Percentiles rank a stretch among this genome's conserved stretches.
phyloP scores from a whole-genome alignment of 129 eudicot species.

The Flaveria brownii region DNA sequence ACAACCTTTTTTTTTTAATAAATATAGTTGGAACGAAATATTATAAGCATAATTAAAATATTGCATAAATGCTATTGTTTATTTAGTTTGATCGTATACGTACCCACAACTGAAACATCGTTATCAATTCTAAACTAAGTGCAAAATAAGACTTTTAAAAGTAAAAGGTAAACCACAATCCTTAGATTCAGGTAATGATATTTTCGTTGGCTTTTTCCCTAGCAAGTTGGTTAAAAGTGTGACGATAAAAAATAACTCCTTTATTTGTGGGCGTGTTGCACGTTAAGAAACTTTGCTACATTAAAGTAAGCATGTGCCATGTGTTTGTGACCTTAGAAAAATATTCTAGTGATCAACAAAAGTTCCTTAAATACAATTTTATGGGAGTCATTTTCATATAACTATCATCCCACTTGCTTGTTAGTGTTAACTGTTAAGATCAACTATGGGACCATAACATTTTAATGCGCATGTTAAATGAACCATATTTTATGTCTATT shows the following conservation, averaged over 20 bases:
- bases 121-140: slow-evolving; percentile 17
- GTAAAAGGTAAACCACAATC: slow-evolving; percentile 19
- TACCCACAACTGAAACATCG: background rate
- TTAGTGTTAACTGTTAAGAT: slow-evolving; percentile 23
- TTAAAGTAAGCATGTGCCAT: slow-evolving; percentile 34
- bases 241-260: slow-evolving; percentile 20
- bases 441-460: slow-evolving; percentile 21
- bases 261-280: slow-evolving; percentile 42
- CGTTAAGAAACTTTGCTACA: slow-evolving; percentile 33
- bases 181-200: slow-evolving; percentile 30
- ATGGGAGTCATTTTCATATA: slow-evolving; percentile 37
- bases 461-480: slow-evolving; percentile 23
- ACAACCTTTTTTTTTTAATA: too few relatives aligned
- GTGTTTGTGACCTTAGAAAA: slow-evolving; percentile 34
- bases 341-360: slow-evolving; percentile 20
- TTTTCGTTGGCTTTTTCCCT: slow-evolving; percentile 26
- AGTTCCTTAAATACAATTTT: slow-evolving; percentile 27
- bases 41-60: too few relatives aligned
- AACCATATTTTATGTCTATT: slow-evolving; percentile 4
- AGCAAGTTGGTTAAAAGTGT: slow-evolving; percentile 43
- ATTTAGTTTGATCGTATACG: too few relatives aligned
- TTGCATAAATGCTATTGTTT: too few relatives aligned
- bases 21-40: too few relatives aligned
- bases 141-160: slow-evolving; percentile 22
- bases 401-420: slow-evolving; percentile 33